phyloP scores from a whole-genome alignment of 1,284 basidiomycete genomes.

The Ceratobasidium sp. region DNA sequence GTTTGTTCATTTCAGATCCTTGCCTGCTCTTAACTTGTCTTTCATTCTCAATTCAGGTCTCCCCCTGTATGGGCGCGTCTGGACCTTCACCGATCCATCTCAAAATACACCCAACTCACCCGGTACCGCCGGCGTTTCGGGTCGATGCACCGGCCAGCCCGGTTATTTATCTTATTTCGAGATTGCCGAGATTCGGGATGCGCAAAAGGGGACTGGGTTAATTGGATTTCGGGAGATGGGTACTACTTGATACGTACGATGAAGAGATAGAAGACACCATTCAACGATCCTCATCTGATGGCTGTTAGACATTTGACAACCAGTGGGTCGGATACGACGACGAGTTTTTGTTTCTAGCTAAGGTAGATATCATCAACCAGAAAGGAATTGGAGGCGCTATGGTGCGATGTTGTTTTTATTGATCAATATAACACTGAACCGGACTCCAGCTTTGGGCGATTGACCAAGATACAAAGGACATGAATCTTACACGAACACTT shows the following conservation, averaged over 20 bases:
- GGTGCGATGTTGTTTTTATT: not conserved
- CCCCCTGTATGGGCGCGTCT: constrained; percentile 35
- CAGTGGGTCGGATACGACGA: constrained; percentile 37
- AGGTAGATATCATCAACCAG: not conserved
- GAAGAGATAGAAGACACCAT: too few species aligned
- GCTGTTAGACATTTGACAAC: constrained; percentile 15
- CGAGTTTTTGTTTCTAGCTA: not conserved
- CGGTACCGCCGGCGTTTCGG: constrained; percentile 6
- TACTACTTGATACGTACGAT: too few species aligned
- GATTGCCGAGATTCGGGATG: constrained; percentile 13
- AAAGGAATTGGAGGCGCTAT: not conserved
- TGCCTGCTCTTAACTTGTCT: too few species aligned
- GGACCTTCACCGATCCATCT: constrained; percentile 15
- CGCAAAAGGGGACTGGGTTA: not conserved
- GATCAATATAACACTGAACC: too few species aligned
- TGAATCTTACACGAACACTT: constrained; percentile 4
- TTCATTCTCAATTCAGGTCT: constrained; percentile 5
- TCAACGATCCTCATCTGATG: not conserved
- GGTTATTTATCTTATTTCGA: constrained; percentile 23
- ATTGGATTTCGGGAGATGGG: not conserved
- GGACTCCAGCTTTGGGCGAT: not conserved
- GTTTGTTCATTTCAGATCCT: not conserved
- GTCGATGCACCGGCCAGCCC: constrained; percentile 4
- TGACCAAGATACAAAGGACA: constrained; percentile 21
- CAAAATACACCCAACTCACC: constrained; percentile 9